Evolutionary conservation across 2,329 filamentous ascomycete genomes (phyloP), one percentile per base, ranked within the genome.

Genomic region (Parasarocladium wereldwijsianum): DNA sequence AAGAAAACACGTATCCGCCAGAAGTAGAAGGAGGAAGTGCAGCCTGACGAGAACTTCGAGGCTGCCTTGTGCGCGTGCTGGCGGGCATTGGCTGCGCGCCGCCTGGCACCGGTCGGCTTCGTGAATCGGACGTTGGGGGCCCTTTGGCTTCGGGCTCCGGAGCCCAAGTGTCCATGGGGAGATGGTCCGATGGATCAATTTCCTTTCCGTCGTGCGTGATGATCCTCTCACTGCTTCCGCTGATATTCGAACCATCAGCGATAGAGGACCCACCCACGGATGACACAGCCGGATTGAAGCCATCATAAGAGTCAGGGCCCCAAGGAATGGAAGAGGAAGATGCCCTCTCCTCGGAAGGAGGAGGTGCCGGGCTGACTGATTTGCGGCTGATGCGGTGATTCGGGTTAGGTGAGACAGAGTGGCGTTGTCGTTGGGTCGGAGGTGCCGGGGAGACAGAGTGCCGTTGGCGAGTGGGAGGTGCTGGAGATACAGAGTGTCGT

Each of bases 101-200:
- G 4, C 53, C 60, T 2, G 66, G 55, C 3, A 62, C 51, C 6
- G 62, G 58, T 18, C 69, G 57, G 5, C 57, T 47, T 15, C 46
- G 47, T 19, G 47, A 32, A 29, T 56, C 47, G 32, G 43, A 36
- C 8, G 13, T 12, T 2, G 46, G 40, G 12, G 44, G 35, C 29
- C 46, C 38, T 24, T 39, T 45, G 16, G 42, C 36, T 17, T 81
- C 76, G 0, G 79, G 79, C 43, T 85, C 79, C 0, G 79, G 78
- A 2, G 79, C 79, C 78, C 78, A 85, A 2, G 71, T 71, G 32
- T 81, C 73, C 46, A 83, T 69, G 0, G 81, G 81, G 10, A 86
- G 60, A 45, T 86, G 80, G 49, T 87, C 81, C 1, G 78, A 83
- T 1, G 81, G 81, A 44, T 87, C 81, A 32, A 87, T 67, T 42